A percentile compares a stretch with the other conserved stretches of the same genome.
phyloP scores from a whole-genome alignment of 2,329 filamentous ascomycete species.

The Cladosporium cucumerinum region DNA sequence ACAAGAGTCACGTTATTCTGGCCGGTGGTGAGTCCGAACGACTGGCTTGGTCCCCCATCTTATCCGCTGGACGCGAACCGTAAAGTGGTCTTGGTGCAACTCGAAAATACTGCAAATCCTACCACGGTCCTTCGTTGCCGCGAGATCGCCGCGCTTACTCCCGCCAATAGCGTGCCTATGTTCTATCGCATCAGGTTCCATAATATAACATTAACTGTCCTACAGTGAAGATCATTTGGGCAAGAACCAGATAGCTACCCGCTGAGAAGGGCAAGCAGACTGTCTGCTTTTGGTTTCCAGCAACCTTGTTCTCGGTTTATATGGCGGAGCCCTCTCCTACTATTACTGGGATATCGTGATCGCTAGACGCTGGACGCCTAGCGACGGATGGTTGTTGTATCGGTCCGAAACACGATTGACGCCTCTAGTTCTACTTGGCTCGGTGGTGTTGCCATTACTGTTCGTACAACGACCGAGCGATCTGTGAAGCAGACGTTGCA shows the following conservation, averaged over 20 bases:
- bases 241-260: neutral
- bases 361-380: neutral
- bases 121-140: neutral
- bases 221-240: neutral
- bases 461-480: neutral
- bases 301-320: neutral
- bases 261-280: neutral
- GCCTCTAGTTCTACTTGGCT: neutral
- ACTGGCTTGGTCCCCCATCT: neutral
- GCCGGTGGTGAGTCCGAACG: neutral
- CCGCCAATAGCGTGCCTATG: slow-evolving; percentile 1
- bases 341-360: neutral
- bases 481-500: neutral
- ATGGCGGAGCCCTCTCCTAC: neutral
- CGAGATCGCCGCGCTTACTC: neutral
- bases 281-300: neutral
- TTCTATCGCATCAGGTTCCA: neutral
- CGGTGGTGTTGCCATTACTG: neutral
- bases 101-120: neutral
- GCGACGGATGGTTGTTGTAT: neutral
- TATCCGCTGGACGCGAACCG: neutral
- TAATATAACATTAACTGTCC: neutral
- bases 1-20: neutral
- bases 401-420: neutral
- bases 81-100: neutral